Evolutionary conservation across 148 eudicot genomes (phyloP).

Genomic region (Camellia japonica): DNA sequence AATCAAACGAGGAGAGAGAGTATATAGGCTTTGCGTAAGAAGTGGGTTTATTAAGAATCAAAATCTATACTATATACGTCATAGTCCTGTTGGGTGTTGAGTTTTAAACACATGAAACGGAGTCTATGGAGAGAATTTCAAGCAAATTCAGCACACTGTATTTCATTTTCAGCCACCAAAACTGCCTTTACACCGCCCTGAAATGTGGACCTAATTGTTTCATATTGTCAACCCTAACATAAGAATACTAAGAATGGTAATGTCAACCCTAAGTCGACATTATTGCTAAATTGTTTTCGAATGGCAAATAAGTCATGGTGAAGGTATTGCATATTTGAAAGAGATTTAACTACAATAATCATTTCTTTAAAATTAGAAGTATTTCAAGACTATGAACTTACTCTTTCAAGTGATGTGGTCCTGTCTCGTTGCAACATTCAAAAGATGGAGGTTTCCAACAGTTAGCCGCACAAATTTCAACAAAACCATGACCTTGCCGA

Average conservation of each 20-base stretch:
- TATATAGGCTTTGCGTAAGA: too few species aligned
- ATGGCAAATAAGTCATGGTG: neutral
- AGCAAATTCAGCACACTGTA: too few species aligned
- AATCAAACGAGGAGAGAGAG: neutral
- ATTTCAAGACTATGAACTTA: constrained; percentile 34
- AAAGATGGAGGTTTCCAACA: constrained; percentile 74
- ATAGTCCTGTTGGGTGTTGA: too few species aligned
- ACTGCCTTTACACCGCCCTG: neutral
- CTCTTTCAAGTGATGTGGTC: constrained; percentile 78
- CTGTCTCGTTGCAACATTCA: constrained; percentile 67
- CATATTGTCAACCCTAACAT: neutral
- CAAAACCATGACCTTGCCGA: constrained; percentile 55
- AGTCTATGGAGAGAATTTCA: neutral
- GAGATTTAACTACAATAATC: neutral
- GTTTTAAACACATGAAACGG: neutral
- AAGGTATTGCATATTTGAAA: neutral
- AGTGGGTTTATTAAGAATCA: too few species aligned
- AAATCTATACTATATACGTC: too few species aligned
- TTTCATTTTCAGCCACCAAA: neutral
- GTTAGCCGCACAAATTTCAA: constrained; percentile 67
- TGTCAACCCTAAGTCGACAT: too few species aligned
- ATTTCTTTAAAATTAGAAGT: neutral
- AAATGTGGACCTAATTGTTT: neutral
- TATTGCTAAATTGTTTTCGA: neutral
- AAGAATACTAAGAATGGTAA: too few species aligned